phyloP scores from a whole-genome alignment of 1,284 basidiomycete genomes.

The Sporisorium reilianum region DNA sequence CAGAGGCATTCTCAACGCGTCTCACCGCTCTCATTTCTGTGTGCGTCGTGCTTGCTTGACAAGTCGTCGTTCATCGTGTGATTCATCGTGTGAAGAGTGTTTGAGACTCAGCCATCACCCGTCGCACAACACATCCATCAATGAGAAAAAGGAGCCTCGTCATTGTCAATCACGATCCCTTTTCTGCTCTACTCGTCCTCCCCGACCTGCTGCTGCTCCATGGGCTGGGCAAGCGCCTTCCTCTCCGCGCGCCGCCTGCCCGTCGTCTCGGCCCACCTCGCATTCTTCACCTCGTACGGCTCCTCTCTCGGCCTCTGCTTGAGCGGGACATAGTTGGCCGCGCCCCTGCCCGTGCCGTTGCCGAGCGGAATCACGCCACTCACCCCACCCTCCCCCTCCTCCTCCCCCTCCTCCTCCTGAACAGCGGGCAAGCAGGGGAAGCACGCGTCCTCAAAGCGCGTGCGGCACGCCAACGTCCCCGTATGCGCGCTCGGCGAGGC shows the following conservation, averaged over 20 bases:
- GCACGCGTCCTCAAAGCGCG: slow-evolving; percentile 14
- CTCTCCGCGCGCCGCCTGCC: slow-evolving; percentile 19
- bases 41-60: background rate
- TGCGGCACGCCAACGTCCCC: slow-evolving; percentile 21
- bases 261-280: slow-evolving; percentile 37
- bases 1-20: background rate
- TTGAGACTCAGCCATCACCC: background rate
- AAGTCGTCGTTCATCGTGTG: background rate
- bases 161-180: background rate
- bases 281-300: slow-evolving; percentile 36
- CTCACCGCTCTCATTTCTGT: background rate
- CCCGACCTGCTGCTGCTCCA: background rate
- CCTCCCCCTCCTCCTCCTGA: background rate
- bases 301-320: slow-evolving; percentile 28
- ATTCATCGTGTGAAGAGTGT: background rate
- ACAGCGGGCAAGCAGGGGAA: slow-evolving; percentile 18
- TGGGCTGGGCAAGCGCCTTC: slow-evolving; percentile 1
- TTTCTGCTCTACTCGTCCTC: background rate
- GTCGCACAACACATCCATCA: background rate
- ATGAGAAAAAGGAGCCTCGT: background rate
- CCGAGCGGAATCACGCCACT: slow-evolving; percentile 33
- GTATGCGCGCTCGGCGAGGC: slow-evolving; percentile 18
- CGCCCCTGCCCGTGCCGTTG: slow-evolving; percentile 32
- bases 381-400: background rate
- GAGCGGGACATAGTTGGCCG: slow-evolving; percentile 25